phyloP scores from a whole-genome alignment of 2,329 filamentous ascomycete species.

The Alternaria gansuensis region DNA sequence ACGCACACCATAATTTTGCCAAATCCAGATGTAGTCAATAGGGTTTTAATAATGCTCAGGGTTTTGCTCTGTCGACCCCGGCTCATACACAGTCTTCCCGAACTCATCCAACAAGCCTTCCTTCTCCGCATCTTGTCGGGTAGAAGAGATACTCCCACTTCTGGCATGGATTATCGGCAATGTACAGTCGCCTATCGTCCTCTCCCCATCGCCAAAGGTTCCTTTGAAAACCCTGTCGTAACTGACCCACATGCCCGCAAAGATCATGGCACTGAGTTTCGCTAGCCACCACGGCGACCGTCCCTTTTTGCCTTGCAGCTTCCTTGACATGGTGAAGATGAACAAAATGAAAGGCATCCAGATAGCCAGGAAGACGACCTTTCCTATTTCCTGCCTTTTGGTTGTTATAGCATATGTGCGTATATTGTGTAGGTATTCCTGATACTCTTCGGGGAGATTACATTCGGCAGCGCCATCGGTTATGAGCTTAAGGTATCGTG shows the following conservation, averaged over 20 bases:
- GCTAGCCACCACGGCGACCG: constrained; percentile 73
- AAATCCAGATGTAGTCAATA: not conserved
- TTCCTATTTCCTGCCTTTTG: constrained; percentile 71
- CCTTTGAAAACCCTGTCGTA: constrained; percentile 72
- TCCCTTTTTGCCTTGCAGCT: constrained; percentile 72
- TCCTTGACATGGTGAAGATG: constrained; percentile 59
- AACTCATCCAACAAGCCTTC: constrained; percentile 24
- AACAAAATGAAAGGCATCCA: constrained; percentile 68
- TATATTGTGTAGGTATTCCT: constrained; percentile 73
- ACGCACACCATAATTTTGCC: not conserved
- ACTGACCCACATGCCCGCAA: constrained; percentile 67
- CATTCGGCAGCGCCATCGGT: constrained; percentile 81
- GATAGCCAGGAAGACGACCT: constrained; percentile 66
- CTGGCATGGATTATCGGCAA: not conserved
- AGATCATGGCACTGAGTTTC: constrained; percentile 61
- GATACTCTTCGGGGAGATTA: constrained; percentile 79
- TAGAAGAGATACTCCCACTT: not conserved
- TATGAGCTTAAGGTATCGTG: constrained; percentile 83
- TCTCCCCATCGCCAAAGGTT: constrained; percentile 87
- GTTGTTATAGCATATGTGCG: constrained; percentile 76
- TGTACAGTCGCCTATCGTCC: constrained; percentile 55
- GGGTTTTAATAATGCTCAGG: constrained; percentile 1
- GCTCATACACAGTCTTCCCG: constrained; percentile 1
- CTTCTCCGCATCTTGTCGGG: constrained; percentile 23
- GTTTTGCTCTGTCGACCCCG: not conserved